Base-by-base conservation (phyloP, 2,329 filamentous ascomycete species). In the Trichoderma citrinoviride region DNA sequence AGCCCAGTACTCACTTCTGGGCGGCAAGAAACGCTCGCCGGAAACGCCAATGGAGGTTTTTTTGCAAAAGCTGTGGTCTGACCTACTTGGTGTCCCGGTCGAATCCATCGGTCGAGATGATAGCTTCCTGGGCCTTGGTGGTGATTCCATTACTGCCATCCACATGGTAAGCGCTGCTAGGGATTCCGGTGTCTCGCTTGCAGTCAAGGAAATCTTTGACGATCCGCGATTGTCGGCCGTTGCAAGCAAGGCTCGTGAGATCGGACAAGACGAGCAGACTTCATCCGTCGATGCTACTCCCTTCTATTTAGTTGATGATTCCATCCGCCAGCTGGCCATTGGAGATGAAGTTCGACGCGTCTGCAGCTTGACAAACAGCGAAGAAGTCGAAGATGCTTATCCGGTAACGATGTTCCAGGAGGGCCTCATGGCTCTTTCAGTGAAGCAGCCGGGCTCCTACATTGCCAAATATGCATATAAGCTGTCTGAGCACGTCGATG, bases 41-140 rank as follows among this genome's bases (percentile, higher is more conserved):
- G 54, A 57, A 47, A 65, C 63, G 10, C 5, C 37, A 2, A 65
- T 62, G 49, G 63, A 65, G 19, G 27, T 65, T 7, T 50, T 60
- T 5, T 27, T 65, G 8, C 56, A 57, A 14, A 62, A 49, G 29
- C 63, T 65, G 3, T 65, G 63, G 63, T 61, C 57, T 14, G 21
- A 65, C 3, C 33, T 64, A 4, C 60, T 66, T 40, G 41, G 55
- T n/a, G 40, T 69, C 0, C 47, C 62, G 3, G 61, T 64, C 5
- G 44, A 53, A 4, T 62, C 61, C 5, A 69, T 70, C 47, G 64
- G 68, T 52, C 40, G 62, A 7, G 65, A 68, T 12, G 68, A 70
- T 50, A 70, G 67, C 53, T 70, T 70, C 49, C 65, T 67, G n/a
- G 40, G 54, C 1, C 56, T 70, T 1, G 69, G 69, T 4, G 69